Percentiles rank a stretch among this genome's conserved stretches.
phyloP scores from a whole-genome alignment of 2,329 filamentous ascomycete species.

The Raffaelea ambrosiae region DNA sequence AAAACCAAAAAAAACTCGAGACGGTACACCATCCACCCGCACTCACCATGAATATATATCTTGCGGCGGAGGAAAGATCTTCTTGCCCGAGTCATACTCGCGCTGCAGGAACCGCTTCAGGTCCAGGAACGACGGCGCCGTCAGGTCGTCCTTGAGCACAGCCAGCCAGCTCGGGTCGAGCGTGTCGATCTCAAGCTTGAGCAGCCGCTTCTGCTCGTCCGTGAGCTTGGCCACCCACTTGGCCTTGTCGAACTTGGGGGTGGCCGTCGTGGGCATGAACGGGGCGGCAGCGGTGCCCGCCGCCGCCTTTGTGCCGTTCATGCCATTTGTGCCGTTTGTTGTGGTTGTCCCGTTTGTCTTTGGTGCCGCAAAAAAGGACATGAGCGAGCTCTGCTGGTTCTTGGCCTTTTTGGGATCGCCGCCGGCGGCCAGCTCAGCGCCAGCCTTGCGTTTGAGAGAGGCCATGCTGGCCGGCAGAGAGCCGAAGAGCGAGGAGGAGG shows the following conservation, averaged over 20 bases:
- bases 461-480: conserved; percentile 29
- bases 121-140: conserved; percentile 70
- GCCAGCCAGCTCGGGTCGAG: conserved; percentile 87
- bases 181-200: conserved; percentile 86
- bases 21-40: neutral
- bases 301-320: conserved; percentile 4
- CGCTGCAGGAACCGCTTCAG: conserved; percentile 80
- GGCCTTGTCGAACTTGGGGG: conserved; percentile 70
- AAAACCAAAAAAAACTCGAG: neutral
- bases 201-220: conserved; percentile 70
- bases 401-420: conserved; percentile 62
- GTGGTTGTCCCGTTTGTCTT: conserved; percentile 31
- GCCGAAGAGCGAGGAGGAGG: neutral
- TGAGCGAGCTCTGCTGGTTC: conserved; percentile 62
- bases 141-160: conserved; percentile 78
- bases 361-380: conserved; percentile 76
- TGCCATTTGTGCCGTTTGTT: conserved; percentile 14
- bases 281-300: neutral
- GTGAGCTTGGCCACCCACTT: conserved; percentile 80
- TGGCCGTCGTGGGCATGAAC: conserved; percentile 10
- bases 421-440: conserved; percentile 26
- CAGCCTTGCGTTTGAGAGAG: conserved; percentile 59
- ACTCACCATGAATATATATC: conserved; percentile 93
- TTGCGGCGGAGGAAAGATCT: conserved; percentile 76
- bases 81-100: conserved; percentile 65